Base-by-base conservation (phyloP, 441 rosid genomes). In the Eruca vesicaria region DNA sequence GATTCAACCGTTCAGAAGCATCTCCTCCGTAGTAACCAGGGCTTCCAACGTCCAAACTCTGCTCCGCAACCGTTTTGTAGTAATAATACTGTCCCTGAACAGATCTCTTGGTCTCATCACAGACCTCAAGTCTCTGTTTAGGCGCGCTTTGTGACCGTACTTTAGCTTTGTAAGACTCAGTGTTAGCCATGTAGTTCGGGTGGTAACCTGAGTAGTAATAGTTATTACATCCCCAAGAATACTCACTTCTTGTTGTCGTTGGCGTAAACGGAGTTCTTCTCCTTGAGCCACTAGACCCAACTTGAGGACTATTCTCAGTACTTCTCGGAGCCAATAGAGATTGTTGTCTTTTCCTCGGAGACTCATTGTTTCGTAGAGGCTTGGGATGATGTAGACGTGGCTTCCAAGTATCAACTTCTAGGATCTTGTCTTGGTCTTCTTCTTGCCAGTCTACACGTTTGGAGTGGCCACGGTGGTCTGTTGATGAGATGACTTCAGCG, bases 121-220 rank as follows among this genome's bases (percentile, higher is more conserved):
- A 48, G 9, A 62, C 66, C 18, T 74, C 82, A 19, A 69, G 57
- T 21, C 86, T 83, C 76, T 81, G 86, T 64, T 79, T 82, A 2
- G 84, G 84, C 0, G 86, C 77, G 61, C 88, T 84, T 32, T 81
- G 85, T 15, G 84, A 81, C 70, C 86, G 72, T 12, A 83, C 83
- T 77, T 80, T 79, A 33, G 90, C 90, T 52, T 75, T 84, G 19
- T 84, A 85, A 8, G 88, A 84, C 84, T 81, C 86, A 0, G 90
- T 84, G 48, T 82, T 81, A 48, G 85, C 82, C 88, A 86, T 84
- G 80, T 86, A 84, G 36, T 86, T 86, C 4, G 90, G 88, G 9
- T 79, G 72, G 58, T 73, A 78, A 16, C 78, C 81, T 12, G 78
- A 68, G 68, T 63, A 85, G 78, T 63, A 87, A 59, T 58, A 81